Evolutionary conservation across 208 protist genomes (phyloP).

Genomic region (Acanthamoeba royreba): DNA sequence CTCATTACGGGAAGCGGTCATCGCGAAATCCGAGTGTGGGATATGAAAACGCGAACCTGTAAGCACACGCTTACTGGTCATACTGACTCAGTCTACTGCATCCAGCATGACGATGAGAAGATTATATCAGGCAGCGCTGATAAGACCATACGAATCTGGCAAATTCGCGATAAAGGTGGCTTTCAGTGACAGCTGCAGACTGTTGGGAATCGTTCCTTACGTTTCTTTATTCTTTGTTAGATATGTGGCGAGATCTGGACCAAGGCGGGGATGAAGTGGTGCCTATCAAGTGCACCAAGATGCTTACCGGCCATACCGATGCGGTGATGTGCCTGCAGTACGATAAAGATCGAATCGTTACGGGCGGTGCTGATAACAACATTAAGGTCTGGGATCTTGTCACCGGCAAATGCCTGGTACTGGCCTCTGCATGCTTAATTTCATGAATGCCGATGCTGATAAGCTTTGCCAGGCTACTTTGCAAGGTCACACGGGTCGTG

Average conservation of each 20-base stretch:
- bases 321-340: background rate
- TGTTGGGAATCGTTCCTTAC: no score
- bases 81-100: background rate
- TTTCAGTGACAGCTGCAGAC: no score
- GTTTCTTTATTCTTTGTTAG: no score
- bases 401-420: background rate
- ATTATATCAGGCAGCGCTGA: background rate
- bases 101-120: background rate
- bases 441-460: no score
- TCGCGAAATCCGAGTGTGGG: background rate
- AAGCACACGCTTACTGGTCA: background rate
- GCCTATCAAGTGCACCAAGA: background rate
- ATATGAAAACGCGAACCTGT: background rate
- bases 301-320: background rate
- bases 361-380: background rate
- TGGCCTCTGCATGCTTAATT: background rate
- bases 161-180: background rate
- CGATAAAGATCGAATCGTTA: background rate
- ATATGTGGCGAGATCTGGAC: no score
- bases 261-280: no score
- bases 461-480: background rate
- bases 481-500: background rate
- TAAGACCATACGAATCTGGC: background rate
- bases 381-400: background rate
- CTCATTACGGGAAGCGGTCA: background rate